Evolutionary conservation across 768 basidiomycete genomes (phyloP).

Genomic region (Macrolepiota albuminosa): DNA sequence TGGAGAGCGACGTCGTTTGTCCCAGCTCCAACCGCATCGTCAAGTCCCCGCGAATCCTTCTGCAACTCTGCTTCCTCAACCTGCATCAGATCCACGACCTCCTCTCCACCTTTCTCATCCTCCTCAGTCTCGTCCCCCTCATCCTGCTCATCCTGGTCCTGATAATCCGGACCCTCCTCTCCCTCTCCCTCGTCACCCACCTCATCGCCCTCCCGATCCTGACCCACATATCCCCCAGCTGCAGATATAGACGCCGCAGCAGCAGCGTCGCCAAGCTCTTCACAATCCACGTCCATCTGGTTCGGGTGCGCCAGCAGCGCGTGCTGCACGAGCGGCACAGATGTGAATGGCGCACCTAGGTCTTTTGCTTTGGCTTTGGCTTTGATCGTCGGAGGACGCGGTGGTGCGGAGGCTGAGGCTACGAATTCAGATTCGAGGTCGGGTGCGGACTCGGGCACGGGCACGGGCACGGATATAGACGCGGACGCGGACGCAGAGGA

Average conservation of each 20-base stretch:
- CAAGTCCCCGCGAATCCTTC: too few relatives aligned
- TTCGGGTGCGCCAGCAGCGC: slow-evolving; percentile 19
- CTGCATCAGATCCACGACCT: slow-evolving; percentile 26
- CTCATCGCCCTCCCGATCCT: slow-evolving; percentile 13
- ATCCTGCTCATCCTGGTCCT: slow-evolving; percentile 25
- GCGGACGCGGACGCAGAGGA: slow-evolving; percentile 17
- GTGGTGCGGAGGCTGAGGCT: slow-evolving; percentile 9
- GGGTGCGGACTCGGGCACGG: too few relatives aligned
- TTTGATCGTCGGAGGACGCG: slow-evolving; percentile 20
- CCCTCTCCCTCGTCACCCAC: slow-evolving; percentile 18
- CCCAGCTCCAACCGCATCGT: background rate
- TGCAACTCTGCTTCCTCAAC: slow-evolving; percentile 20
- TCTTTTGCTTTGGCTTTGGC: slow-evolving; percentile 36
- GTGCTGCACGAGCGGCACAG: slow-evolving; percentile 19
- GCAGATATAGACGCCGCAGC: slow-evolving; percentile 19
- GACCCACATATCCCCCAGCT: slow-evolving; percentile 13
- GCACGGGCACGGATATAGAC: slow-evolving; percentile 8
- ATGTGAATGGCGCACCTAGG: slow-evolving; percentile 26
- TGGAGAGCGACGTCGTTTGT: background rate
- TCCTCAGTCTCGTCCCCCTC: slow-evolving; percentile 28
- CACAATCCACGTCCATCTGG: slow-evolving; percentile 27
- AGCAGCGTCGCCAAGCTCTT: slow-evolving; percentile 21
- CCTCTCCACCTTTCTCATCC: slow-evolving; percentile 27
- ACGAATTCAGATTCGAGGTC: slow-evolving; percentile 23
- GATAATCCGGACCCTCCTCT: slow-evolving; percentile 16